A percentile compares a stretch with the other conserved stretches of the same genome.
These are phyloP conservation scores for Leccinum boreale DNA, from an alignment of 768 basidiomycete species.

Conservation along the genomic window DNA sequence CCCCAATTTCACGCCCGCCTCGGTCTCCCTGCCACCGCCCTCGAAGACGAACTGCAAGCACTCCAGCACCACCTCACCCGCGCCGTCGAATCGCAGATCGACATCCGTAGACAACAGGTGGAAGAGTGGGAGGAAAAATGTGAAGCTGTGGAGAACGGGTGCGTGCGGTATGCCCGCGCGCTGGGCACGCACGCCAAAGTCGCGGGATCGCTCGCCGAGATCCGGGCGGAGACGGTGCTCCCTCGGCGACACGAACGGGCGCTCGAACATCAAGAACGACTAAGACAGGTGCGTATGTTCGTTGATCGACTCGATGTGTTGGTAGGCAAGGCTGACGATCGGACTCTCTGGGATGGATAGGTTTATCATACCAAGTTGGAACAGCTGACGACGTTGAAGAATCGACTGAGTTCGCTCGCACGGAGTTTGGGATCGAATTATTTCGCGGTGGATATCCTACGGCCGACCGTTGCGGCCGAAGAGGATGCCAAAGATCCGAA, in stretches of 20 bases:
- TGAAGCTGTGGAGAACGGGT: constrained; percentile 57
- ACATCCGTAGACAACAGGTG: constrained; percentile 68
- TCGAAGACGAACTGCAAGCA: constrained; percentile 74
- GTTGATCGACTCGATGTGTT: background rate
- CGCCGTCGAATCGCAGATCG: constrained; percentile 73
- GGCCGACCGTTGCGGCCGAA: constrained; percentile 41
- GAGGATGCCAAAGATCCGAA: constrained; percentile 36
- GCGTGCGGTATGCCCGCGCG: constrained; percentile 62
- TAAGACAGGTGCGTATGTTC: constrained; percentile 65
- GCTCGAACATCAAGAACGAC: constrained; percentile 69
- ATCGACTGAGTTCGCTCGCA: constrained; percentile 56
- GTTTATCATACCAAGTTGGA: constrained; percentile 76
- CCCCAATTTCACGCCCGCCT: constrained; percentile 83
- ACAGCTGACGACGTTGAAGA: constrained; percentile 66
- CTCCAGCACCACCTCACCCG: constrained; percentile 73
- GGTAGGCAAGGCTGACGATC: background rate
- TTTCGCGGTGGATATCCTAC: constrained; percentile 54
- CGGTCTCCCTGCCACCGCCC: constrained; percentile 72
- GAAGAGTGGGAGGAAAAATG: constrained; percentile 70
- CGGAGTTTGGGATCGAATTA: constrained; percentile 61
- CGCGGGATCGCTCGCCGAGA: constrained; percentile 59
- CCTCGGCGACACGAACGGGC: constrained; percentile 70
- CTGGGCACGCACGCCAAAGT: constrained; percentile 71
- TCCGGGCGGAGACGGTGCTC: constrained; percentile 68
- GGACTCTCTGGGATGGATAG: constrained; percentile 28